phyloP scores from a whole-genome alignment of 208 protist species.

The Porcisia deanei region DNA sequence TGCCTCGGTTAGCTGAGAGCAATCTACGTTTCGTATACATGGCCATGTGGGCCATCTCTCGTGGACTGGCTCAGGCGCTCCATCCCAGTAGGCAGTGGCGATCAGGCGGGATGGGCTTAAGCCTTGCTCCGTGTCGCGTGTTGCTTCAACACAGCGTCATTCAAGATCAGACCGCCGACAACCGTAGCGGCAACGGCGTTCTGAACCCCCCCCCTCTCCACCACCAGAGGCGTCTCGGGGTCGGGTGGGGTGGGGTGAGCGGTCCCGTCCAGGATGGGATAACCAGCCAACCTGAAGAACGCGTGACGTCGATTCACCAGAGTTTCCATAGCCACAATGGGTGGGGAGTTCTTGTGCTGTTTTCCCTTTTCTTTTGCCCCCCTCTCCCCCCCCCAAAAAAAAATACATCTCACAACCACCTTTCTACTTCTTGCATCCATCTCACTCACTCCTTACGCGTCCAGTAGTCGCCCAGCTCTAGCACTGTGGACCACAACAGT shows the following conservation, averaged over 20 bases:
- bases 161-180: neutral
- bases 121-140: neutral
- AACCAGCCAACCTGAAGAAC: too few relatives aligned
- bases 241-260: too few relatives aligned
- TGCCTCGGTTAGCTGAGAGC: neutral
- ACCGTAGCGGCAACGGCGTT: neutral
- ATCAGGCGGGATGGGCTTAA: neutral
- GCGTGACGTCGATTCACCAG: too few relatives aligned
- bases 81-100: neutral
- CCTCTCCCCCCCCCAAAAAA: neutral
- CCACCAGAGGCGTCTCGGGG: too few relatives aligned
- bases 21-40: neutral
- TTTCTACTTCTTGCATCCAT: neutral
- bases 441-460: slow-evolving; percentile 5
- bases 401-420: neutral
- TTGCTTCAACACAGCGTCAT: neutral
- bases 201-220: too few relatives aligned
- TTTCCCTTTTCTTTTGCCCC: neutral
- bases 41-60: neutral
- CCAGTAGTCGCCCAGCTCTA: slow-evolving; percentile 50
- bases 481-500: slow-evolving; percentile 43
- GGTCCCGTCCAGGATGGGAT: too few relatives aligned
- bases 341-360: too few relatives aligned
- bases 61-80: neutral
- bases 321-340: too few relatives aligned